Percentiles rank a stretch among this genome's conserved stretches.
These are phyloP conservation scores for Graphiopsis chlorocephala DNA, from an alignment of 2,329 filamentous ascomycete genomes.

Conservation along the genomic window DNA sequence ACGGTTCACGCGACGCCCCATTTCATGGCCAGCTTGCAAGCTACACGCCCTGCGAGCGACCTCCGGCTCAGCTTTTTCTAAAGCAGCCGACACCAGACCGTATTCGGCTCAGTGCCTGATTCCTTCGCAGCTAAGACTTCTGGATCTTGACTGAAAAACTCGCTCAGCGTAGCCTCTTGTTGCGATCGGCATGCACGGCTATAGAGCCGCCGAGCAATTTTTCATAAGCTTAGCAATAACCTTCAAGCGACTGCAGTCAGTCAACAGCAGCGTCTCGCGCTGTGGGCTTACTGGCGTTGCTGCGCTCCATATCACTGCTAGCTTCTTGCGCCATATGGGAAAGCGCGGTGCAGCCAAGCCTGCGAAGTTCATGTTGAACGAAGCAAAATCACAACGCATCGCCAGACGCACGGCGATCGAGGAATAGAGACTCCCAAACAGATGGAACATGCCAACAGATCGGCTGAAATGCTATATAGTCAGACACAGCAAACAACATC, in stretches of 20 bases:
- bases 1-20: no score
- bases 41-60: rapidly evolving
- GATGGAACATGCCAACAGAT: not conserved
- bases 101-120: not conserved
- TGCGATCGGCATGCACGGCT: not conserved
- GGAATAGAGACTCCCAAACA: not conserved
- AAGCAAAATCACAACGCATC: not conserved
- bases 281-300: not conserved
- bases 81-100: not conserved
- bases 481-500: not conserved
- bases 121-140: not conserved
- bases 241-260: not conserved
- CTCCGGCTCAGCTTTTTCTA: not conserved
- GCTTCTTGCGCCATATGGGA: not conserved
- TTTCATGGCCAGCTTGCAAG: not conserved
- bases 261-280: not conserved
- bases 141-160: not conserved
- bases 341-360: not conserved
- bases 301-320: no score
- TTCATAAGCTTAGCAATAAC: not conserved
- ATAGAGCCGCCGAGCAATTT: not conserved
- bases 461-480: not conserved
- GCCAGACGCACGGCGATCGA: not conserved
- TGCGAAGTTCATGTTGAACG: not conserved
- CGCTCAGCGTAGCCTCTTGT: not conserved